Conservation (phyloP, 2,329 filamentous ascomycete species). For the Biscogniauxia sp. region DNA sequence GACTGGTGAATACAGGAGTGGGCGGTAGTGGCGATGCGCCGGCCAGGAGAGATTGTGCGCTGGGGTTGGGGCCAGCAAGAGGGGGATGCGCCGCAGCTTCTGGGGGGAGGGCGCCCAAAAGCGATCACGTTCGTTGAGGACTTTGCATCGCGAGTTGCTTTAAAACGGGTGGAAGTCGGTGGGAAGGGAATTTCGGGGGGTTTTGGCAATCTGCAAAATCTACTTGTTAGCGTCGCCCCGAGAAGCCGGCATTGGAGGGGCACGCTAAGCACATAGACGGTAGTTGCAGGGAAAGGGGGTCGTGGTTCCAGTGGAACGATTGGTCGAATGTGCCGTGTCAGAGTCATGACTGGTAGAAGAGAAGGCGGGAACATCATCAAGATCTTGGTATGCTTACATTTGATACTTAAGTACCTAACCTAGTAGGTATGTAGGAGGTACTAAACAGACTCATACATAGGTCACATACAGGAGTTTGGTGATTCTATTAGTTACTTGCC, state of each 20-base stretch:
- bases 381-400: no score
- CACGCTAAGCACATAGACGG: not conserved
- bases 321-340: no score
- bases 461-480: no score
- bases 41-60: conserved; percentile 4
- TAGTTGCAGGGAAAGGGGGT: not conserved
- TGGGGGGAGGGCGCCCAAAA: conserved; percentile 17
- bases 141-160: not conserved
- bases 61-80: conserved; percentile 2
- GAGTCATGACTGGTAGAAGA: no score
- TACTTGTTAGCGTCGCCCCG: conserved; percentile 3
- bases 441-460: no score
- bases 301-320: not conserved
- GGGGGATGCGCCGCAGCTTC: not conserved
- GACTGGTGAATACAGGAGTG: conserved; percentile 3
- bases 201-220: conserved; percentile 4
- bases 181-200: conserved; percentile 12
- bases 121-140: conserved; percentile 10
- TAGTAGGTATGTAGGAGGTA: no score
- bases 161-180: not conserved
- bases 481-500: no score
- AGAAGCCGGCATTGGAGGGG: not conserved
- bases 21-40: conserved; percentile 7
- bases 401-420: no score
- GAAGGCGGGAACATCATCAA: no score